A percentile compares a stretch with the other conserved stretches of the same genome.
Conservation (phyloP, 2,329 filamentous ascomycete genomes). For the Cercospora brassicicola region DNA sequence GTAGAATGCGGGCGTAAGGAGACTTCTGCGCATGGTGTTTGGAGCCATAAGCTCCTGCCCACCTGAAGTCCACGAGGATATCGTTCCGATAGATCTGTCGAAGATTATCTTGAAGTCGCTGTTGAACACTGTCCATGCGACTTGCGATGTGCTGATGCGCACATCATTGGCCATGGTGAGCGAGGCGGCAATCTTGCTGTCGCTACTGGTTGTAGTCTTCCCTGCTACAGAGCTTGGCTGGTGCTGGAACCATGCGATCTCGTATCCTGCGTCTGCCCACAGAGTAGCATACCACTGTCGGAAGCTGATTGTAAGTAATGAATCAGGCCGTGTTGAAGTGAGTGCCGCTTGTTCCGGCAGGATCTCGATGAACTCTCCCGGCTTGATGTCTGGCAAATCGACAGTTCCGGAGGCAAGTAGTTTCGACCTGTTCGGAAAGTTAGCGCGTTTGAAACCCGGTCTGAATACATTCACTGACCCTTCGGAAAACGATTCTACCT, state of each 20-base stretch:
- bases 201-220: background rate
- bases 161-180: background rate
- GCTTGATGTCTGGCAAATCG: conserved; percentile 6
- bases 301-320: conserved; percentile 52
- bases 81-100: conserved; percentile 5
- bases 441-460: conserved; percentile 19
- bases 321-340: conserved; percentile 36
- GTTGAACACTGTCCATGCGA: conserved; percentile 7
- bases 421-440: conserved; percentile 18
- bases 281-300: conserved; percentile 45
- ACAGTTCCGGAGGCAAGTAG: conserved; percentile 7
- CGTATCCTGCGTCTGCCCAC: conserved; percentile 44
- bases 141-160: conserved; percentile 13
- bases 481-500: conserved; percentile 11
- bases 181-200: background rate
- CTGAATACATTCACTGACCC: background rate
- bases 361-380: conserved; percentile 4
- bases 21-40: background rate
- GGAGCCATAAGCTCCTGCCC: conserved; percentile 40
- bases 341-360: conserved; percentile 24
- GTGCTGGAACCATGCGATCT: conserved; percentile 29
- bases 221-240: conserved; percentile 4
- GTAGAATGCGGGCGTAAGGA: conserved; percentile 56
- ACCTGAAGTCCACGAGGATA: conserved; percentile 43
- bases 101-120: conserved; percentile 17